Conservation (phyloP, 495 filamentous ascomycete species). For the Trichoderma virens region DNA sequence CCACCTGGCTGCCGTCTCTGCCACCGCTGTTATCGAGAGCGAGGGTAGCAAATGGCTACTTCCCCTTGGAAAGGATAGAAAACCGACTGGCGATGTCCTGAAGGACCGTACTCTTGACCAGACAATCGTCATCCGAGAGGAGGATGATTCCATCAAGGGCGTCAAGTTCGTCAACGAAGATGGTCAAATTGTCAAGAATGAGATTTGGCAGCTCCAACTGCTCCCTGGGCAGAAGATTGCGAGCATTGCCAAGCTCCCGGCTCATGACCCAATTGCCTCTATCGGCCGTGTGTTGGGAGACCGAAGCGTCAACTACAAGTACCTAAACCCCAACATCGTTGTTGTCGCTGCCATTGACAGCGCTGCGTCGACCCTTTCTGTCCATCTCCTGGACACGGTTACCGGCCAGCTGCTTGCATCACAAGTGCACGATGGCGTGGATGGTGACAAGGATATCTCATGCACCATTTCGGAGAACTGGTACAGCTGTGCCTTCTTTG, state of each 20-base stretch:
- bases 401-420: conserved; percentile 73
- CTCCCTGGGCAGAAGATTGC: conserved; percentile 58
- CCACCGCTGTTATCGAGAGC: conserved; percentile 44
- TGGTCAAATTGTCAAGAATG: conserved; percentile 36
- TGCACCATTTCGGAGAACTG: conserved; percentile 87
- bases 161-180: conserved; percentile 39
- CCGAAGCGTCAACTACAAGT: conserved; percentile 92
- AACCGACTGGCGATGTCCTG: conserved; percentile 29
- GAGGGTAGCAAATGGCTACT: conserved; percentile 41
- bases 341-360: conserved; percentile 65
- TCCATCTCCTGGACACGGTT: conserved; percentile 81
- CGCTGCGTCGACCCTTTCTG: conserved; percentile 45
- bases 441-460: conserved; percentile 64
- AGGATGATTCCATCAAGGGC: conserved; percentile 55
- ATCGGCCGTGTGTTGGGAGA: conserved; percentile 91
- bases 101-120: conserved; percentile 34
- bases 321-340: conserved; percentile 80
- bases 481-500: conserved; percentile 86
- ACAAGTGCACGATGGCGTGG: conserved; percentile 62
- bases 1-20: conserved; percentile 29
- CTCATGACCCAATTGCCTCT: conserved; percentile 83
- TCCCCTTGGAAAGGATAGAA: conserved; percentile 39
- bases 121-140: conserved; percentile 54
- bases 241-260: conserved; percentile 55
- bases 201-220: conserved; percentile 70